Percentiles rank a stretch among this genome's conserved stretches.
Conservation (phyloP, 306 rosid species). For the Canavalia gladiata region DNA sequence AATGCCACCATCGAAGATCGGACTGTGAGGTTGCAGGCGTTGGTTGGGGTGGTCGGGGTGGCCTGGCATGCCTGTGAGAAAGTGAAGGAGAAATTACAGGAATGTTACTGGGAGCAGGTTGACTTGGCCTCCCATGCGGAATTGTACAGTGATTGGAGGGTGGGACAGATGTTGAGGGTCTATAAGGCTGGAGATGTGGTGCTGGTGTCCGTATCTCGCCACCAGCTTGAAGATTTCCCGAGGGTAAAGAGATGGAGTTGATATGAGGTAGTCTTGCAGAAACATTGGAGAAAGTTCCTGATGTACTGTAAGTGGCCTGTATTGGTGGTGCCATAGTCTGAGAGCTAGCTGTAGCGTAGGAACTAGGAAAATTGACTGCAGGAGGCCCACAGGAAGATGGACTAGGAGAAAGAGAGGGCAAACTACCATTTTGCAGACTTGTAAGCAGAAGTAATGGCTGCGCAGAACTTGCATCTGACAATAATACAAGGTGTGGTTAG, state of each 20-base stretch:
- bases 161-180: constrained; percentile 58
- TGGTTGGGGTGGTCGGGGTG: constrained; percentile 29
- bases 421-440: constrained; percentile 53
- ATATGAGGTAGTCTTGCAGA: constrained; percentile 59
- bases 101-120: constrained; percentile 50
- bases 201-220: constrained; percentile 75
- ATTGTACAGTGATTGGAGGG: constrained; percentile 41
- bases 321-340: constrained; percentile 47
- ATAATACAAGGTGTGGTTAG: constrained; percentile 40
- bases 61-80: background rate
- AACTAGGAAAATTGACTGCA: constrained; percentile 47
- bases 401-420: constrained; percentile 47
- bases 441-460: constrained; percentile 60
- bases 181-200: constrained; percentile 76
- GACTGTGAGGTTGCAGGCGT: constrained; percentile 38
- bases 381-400: constrained; percentile 49
- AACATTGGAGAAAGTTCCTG: constrained; percentile 50
- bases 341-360: constrained; percentile 40
- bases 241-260: constrained; percentile 56
- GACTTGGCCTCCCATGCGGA: constrained; percentile 51
- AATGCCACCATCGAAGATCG: constrained; percentile 46
- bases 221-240: constrained; percentile 56
- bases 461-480: constrained; percentile 59
- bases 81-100: constrained; percentile 41
- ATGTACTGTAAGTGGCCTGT: constrained; percentile 44